Conservation (phyloP, 208 protist species). For the Herpetomonas samuelpessoai region DNA sequence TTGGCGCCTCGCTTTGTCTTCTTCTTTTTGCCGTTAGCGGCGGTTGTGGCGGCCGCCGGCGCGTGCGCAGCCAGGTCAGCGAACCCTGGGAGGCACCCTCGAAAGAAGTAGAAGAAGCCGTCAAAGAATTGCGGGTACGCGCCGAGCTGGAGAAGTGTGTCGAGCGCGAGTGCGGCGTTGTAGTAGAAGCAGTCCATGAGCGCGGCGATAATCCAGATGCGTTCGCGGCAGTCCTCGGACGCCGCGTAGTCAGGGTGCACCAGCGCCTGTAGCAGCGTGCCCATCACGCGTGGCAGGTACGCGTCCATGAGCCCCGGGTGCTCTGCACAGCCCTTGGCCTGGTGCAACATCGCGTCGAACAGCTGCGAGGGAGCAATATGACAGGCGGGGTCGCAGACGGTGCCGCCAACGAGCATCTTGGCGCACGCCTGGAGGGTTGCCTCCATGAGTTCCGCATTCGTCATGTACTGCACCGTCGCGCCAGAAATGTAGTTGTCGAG, state of each 20-base stretch:
- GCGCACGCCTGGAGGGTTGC: slow-evolving; percentile 63
- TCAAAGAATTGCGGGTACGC: slow-evolving; percentile 79
- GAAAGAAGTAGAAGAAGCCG: slow-evolving; percentile 68
- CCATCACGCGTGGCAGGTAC: slow-evolving; percentile 59
- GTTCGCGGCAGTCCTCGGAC: slow-evolving; percentile 42
- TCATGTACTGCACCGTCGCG: slow-evolving; percentile 55
- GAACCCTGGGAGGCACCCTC: slow-evolving; percentile 24
- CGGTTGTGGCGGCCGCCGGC: not conserved
- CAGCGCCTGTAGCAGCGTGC: slow-evolving; percentile 68
- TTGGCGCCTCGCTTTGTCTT: slow-evolving; percentile 1
- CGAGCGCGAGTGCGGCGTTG: slow-evolving; percentile 62
- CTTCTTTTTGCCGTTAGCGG: not conserved
- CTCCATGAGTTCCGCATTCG: slow-evolving; percentile 66
- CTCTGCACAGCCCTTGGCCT: slow-evolving; percentile 52
- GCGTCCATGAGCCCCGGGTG: slow-evolving; percentile 46
- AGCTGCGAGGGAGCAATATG: slow-evolving; percentile 69
- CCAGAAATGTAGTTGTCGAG: slow-evolving; percentile 82
- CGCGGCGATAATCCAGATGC: slow-evolving; percentile 77
- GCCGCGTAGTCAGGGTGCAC: slow-evolving; percentile 45
- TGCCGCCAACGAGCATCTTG: slow-evolving; percentile 77
- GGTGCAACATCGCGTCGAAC: slow-evolving; percentile 85
- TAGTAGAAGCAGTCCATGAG: slow-evolving; percentile 89
- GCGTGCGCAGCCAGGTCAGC: slow-evolving; percentile 1
- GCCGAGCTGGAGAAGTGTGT: slow-evolving; percentile 37
- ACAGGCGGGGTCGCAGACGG: slow-evolving; percentile 44